A percentile compares a stretch with the other conserved stretches of the same genome.
These are phyloP conservation scores for Capsella bursapastoris DNA, from an alignment of 345 rosid genomes.

Conservation along the genomic window DNA sequence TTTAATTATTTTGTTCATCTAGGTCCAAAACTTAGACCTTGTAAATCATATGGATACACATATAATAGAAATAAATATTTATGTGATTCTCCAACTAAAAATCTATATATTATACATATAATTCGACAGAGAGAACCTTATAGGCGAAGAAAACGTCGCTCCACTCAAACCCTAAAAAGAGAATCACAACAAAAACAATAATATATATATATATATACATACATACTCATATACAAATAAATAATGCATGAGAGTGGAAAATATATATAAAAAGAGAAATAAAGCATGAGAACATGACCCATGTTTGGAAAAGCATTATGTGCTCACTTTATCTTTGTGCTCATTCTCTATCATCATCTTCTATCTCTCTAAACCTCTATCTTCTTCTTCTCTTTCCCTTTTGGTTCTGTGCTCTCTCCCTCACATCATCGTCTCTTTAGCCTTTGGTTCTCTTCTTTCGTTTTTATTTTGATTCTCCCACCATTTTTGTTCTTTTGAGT, in stretches of 20 bases:
- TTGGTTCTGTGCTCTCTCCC: slow-evolving; percentile 41
- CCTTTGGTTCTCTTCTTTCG: slow-evolving; percentile 45
- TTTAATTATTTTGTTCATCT: slow-evolving; percentile 15
- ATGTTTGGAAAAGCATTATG: slow-evolving; percentile 39
- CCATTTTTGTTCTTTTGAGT: slow-evolving; percentile 47
- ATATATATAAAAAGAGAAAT: slow-evolving; percentile 23
- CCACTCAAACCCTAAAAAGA: slow-evolving; percentile 47
- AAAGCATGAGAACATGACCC: slow-evolving; percentile 46
- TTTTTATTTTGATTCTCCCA: slow-evolving; percentile 43
- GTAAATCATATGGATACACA: slow-evolving; percentile 16
- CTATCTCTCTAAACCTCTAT: slow-evolving; percentile 35
- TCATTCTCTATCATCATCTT: slow-evolving; percentile 44
- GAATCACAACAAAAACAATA: slow-evolving; percentile 24
- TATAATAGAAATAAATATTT: neutral
- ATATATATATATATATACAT: slow-evolving; percentile 3
- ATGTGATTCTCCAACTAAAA: neutral
- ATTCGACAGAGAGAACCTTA: slow-evolving; percentile 40
- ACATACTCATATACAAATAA: slow-evolving; percentile 11
- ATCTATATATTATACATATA: neutral
- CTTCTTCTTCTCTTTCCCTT: slow-evolving; percentile 36
- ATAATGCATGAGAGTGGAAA: slow-evolving; percentile 41
- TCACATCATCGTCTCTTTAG: slow-evolving; percentile 32
- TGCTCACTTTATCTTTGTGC: slow-evolving; percentile 43
- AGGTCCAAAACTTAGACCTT: slow-evolving; percentile 9
- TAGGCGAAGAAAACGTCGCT: slow-evolving; percentile 42